Base-by-base conservation (phyloP, 257 asterid genomes). In the Solanum chilense region DNA sequence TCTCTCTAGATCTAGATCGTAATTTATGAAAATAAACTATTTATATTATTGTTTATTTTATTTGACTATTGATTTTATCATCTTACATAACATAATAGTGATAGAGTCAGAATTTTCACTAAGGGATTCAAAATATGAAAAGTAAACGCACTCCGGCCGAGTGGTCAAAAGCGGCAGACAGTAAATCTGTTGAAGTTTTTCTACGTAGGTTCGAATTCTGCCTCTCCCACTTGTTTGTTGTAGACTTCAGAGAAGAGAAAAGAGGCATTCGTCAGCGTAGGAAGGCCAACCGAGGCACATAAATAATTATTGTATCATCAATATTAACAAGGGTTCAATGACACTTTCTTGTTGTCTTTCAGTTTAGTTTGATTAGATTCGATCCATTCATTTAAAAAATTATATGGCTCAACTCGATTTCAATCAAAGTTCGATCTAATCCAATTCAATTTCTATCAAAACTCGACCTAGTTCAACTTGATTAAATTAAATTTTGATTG, bases 81-180 rank as follows among this genome's bases (percentile, higher is more conserved):
- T n/a, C 9, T 64, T 7, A 0, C 25, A 1, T 23, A n/a, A n/a
- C 5, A 62, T n/a, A 62, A 62, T 11, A 0, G 1, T 11, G 9
- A 2, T 5, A 0, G 31, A n/a, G 16, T 1, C 27, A n/a, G 0
- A 62, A 2, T 62, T 62, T n/a, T 62, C 16, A 15, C 1, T 5
- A 11, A n/a, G 0, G 0, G 3, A 13, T 62, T n/a, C 33, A 62
- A 62, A 21, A 9, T 21, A 9, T 60, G 27, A 9, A 60, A 60
- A 60, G 6, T 60, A 60, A 21, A 60, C 68, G 0, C 3, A 60
- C 13, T 20, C 3, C 12, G n/a, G n/a, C n/a, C n/a, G n/a, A n/a
- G n/a, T n/a, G n/a, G n/a, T n/a, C n/a, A n/a, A n/a, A n/a, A n/a
- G n/a, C n/a, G n/a, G n/a, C n/a, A n/a, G n/a, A n/a, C n/a, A n/a